Percentiles rank a stretch among this genome's conserved stretches.
These are phyloP conservation scores for Huntiella decipiens DNA, from an alignment of 2,329 filamentous ascomycete species.

Conservation along the genomic window DNA sequence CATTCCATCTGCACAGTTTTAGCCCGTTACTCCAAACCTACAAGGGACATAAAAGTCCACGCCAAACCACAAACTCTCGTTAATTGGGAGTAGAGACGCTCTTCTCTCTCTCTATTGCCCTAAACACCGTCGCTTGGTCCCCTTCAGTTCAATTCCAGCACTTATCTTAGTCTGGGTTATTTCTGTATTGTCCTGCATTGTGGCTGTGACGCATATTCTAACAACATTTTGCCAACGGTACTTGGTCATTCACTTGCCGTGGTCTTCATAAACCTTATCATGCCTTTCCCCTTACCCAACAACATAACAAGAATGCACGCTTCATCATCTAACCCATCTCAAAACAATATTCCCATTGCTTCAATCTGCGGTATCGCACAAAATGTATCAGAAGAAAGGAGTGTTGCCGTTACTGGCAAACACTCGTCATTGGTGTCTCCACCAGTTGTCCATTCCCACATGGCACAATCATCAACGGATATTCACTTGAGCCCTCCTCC, in stretches of 20 bases:
- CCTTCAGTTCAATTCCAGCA: too few relatives aligned
- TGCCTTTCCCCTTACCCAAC: background rate
- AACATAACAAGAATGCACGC: slow-evolving; percentile 1
- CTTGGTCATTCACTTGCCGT: too few relatives aligned
- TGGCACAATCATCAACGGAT: slow-evolving; percentile 1
- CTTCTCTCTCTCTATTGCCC: slow-evolving; percentile 3
- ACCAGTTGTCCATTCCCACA: slow-evolving; percentile 7
- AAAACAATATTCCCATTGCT: slow-evolving; percentile 1
- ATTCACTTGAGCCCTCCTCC: slow-evolving; percentile 5
- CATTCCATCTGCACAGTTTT: background rate
- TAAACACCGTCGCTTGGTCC: background rate
- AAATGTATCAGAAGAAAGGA: slow-evolving; percentile 8
- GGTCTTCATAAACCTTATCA: background rate
- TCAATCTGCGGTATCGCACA: slow-evolving; percentile 9
- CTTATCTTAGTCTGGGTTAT: too few relatives aligned
- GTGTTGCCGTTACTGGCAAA: background rate
- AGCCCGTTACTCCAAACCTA: too few relatives aligned
- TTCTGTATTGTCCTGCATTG: too few relatives aligned
- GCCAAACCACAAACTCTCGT: background rate
- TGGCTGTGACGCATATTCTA: too few relatives aligned
- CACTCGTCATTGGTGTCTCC: slow-evolving; percentile 8
- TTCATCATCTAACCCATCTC: background rate
- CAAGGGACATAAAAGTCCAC: too few relatives aligned
- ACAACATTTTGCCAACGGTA: too few relatives aligned
- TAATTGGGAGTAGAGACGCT: slow-evolving; percentile 2